phyloP scores from a whole-genome alignment of 2,329 filamentous ascomycete species.

The Escovopsis sp. region DNA sequence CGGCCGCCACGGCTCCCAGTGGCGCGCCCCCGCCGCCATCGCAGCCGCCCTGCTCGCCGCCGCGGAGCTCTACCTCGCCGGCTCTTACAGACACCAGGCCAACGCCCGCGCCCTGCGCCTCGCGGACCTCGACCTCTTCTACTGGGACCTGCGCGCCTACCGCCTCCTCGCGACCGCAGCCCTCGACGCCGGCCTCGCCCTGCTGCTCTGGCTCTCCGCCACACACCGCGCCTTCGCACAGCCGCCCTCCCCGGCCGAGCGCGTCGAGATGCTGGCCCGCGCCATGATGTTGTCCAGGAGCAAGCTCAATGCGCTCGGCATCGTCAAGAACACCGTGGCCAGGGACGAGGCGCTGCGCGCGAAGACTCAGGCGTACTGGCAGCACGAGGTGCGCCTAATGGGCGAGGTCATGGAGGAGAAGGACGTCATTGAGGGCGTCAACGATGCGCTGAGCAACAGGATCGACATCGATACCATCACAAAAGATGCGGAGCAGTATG shows the following conservation, averaged over 20 bases:
- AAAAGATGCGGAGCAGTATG: conserved; percentile 49
- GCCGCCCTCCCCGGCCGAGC: conserved; percentile 46
- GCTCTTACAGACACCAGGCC: conserved; percentile 47
- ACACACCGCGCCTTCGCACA: conserved; percentile 66
- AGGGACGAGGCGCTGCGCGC: conserved; percentile 57
- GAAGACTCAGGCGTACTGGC: conserved; percentile 62
- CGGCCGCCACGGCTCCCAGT: conserved; percentile 48
- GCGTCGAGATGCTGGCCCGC: conserved; percentile 45
- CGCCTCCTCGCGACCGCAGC: conserved; percentile 50
- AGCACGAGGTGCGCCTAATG: conserved; percentile 58
- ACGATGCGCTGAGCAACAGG: conserved; percentile 48
- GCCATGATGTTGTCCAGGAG: conserved; percentile 44
- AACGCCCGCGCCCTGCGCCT: conserved; percentile 50
- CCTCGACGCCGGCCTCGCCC: conserved; percentile 49
- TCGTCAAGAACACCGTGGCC: conserved; percentile 67
- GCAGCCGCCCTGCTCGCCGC: conserved; percentile 42
- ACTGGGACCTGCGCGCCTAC: conserved; percentile 51
- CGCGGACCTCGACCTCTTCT: conserved; percentile 52
- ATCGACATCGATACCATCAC: conserved; percentile 48
- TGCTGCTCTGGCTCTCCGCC: conserved; percentile 56
- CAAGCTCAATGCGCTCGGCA: conserved; percentile 56
- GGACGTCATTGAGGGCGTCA: conserved; percentile 57
- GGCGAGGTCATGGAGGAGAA: conserved; percentile 64
- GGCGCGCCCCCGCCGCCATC: conserved; percentile 58
- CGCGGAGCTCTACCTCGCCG: conserved; percentile 51